These are phyloP conservation scores for Trametes villosa DNA, from an alignment of 768 basidiomycete genomes.

Conservation along the genomic window DNA sequence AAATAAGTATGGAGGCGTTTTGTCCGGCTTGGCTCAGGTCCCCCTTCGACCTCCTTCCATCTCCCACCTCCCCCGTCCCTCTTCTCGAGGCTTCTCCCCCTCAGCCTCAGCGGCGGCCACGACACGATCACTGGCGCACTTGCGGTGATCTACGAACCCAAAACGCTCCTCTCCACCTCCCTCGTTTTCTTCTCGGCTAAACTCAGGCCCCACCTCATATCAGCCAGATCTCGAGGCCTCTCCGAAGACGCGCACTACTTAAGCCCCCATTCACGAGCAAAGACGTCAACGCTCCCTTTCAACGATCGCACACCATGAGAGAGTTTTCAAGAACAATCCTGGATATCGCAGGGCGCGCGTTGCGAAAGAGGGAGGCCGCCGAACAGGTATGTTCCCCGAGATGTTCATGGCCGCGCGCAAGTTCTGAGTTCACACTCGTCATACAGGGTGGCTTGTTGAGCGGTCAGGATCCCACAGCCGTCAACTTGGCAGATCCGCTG, in stretches of 20 bases:
- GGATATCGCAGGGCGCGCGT: slow-evolving; percentile 8
- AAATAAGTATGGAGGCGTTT: too few species aligned
- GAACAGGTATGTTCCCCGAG: slow-evolving; percentile 9
- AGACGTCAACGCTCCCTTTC: not conserved
- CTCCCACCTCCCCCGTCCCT: too few species aligned
- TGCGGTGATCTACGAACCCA: not conserved
- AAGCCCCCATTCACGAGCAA: not conserved
- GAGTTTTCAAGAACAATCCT: slow-evolving; percentile 18
- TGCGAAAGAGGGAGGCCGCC: slow-evolving; percentile 9
- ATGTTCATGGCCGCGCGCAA: not conserved
- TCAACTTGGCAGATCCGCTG: slow-evolving; percentile 71
- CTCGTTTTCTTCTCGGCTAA: slow-evolving; percentile 1
- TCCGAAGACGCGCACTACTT: slow-evolving; percentile 2
- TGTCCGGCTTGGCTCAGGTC: too few species aligned
- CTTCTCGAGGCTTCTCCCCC: too few species aligned
- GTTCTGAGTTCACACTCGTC: not conserved
- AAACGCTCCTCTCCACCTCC: not conserved
- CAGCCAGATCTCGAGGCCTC: slow-evolving; percentile 11
- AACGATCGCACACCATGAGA: slow-evolving; percentile 5
- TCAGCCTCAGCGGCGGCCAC: too few species aligned
- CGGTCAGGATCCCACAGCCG: slow-evolving; percentile 72
- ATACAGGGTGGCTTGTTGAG: slow-evolving; percentile 72
- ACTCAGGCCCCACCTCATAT: slow-evolving; percentile 11
- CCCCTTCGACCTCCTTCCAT: too few species aligned
- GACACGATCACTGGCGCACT: too few species aligned